Conservation (phyloP, 257 asterid genomes). For the Vinca minor region DNA sequence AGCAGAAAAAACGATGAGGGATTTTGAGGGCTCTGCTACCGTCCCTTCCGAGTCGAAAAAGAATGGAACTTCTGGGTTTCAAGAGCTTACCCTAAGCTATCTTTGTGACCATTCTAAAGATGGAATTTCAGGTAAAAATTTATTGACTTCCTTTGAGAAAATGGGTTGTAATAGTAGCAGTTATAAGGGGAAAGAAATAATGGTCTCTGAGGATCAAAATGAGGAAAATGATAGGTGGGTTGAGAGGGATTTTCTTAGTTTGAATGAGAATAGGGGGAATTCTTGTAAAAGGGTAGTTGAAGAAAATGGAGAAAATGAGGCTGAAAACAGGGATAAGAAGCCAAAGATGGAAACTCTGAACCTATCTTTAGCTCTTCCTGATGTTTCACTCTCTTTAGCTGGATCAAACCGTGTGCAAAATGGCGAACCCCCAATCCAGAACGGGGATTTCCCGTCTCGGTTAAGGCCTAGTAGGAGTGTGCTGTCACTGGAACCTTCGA, state of each 20-base stretch:
- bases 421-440: slow-evolving; percentile 39
- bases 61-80: slow-evolving; percentile 39
- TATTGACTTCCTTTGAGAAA: slow-evolving; percentile 43
- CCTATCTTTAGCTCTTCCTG: slow-evolving; percentile 72
- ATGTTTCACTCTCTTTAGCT: slow-evolving; percentile 64
- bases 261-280: slow-evolving; percentile 46
- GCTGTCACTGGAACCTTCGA: slow-evolving; percentile 59
- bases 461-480: slow-evolving; percentile 56
- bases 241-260: slow-evolving; percentile 74
- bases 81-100: slow-evolving; percentile 80
- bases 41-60: slow-evolving; percentile 28
- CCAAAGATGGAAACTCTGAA: slow-evolving; percentile 72
- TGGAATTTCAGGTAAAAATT: slow-evolving; percentile 38
- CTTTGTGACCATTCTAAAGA: slow-evolving; percentile 69
- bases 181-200: slow-evolving; percentile 61
- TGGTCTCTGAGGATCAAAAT: slow-evolving; percentile 52
- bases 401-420: slow-evolving; percentile 60
- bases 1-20: slow-evolving; percentile 34
- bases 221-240: slow-evolving; percentile 47
- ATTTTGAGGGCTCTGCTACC: slow-evolving; percentile 34
- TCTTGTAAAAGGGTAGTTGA: slow-evolving; percentile 56
- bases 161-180: slow-evolving; percentile 26
- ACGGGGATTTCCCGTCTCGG: slow-evolving; percentile 48
- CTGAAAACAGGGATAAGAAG: slow-evolving; percentile 58
- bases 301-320: slow-evolving; percentile 36